Evolutionary conservation across 73 alveolate species (phyloP), one percentile per base, ranked within the genome.

Genomic region (Stentor coeruleus): DNA sequence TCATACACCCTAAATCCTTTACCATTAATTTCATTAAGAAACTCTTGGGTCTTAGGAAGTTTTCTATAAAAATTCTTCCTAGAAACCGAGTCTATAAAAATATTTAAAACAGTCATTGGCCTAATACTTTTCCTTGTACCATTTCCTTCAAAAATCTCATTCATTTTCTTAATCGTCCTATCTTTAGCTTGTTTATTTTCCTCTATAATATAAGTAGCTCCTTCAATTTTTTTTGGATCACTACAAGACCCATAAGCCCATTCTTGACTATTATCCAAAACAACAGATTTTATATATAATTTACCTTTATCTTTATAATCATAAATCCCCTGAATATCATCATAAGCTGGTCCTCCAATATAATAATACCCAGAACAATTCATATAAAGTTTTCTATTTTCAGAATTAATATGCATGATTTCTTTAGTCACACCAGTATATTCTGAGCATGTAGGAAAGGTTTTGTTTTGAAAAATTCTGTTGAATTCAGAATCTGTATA

Each of bases 161-260:
- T 37, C 79, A 20, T 31, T 66, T 66, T 20, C 79, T 2, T 66
- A 28, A 0, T 20, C 11, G 2, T 40, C 33, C 37, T 66, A 20
- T 66, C 33, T 20, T 37, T 20, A 40, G 1, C 79, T 66, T 20
- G 20, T 66, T 6, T 6, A 49, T 49, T 49, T 49, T 49, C 66
- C 20, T 6, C 20, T 6, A 49, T 11, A 28, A 33, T 26, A 66
- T 66, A 66, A 1, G 79, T 33, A 33, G 79, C 79, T 66, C 79
- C 79, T 66, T 66, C 49, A 0, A 66, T 20, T 66, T 20, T 26
- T 20, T 20, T 20, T 20, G n/a, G 11, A 20, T 20, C 36, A 14
- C 39, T 31, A 33, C 79, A 66, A 33, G 79, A 20, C 14, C 79
- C 79, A 33, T 66, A 66, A 11, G 79, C 79, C 79, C 79, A 66